Conservation (phyloP, 2,329 filamentous ascomycete species). For the Microcyclosporella mali region DNA sequence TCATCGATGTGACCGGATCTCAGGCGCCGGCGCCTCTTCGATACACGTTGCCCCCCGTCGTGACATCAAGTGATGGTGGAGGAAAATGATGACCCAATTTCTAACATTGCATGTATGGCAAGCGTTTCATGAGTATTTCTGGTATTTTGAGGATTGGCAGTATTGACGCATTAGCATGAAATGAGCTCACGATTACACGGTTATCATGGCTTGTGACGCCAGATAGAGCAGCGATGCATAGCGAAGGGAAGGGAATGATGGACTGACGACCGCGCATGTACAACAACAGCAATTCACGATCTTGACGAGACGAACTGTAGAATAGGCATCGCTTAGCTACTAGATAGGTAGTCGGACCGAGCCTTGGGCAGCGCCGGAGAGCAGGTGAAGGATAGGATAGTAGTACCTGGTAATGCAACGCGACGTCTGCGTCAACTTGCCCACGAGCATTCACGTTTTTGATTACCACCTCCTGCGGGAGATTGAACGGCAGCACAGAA, state of each 20-base stretch:
- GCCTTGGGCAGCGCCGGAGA: too few relatives aligned
- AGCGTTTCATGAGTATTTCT: not conserved
- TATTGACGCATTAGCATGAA: slow-evolving; percentile 1
- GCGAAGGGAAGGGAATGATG: not conserved
- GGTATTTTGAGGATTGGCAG: too few relatives aligned
- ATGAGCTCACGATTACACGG: slow-evolving; percentile 4
- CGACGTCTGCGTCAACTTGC: too few relatives aligned
- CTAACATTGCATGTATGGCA: not conserved
- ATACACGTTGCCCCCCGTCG: slow-evolving; percentile 27
- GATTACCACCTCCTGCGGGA: too few relatives aligned
- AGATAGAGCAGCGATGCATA: slow-evolving; percentile 4
- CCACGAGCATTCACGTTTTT: too few relatives aligned
- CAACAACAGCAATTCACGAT: too few relatives aligned
- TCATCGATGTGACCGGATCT: slow-evolving; percentile 23
- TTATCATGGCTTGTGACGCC: slow-evolving; percentile 1
- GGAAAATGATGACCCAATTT: slow-evolving; percentile 10
- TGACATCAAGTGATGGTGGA: slow-evolving; percentile 24
- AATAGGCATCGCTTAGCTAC: too few relatives aligned
- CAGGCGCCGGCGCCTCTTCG: slow-evolving; percentile 11
- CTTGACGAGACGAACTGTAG: too few relatives aligned
- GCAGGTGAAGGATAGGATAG: too few relatives aligned
- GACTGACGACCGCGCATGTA: too few relatives aligned
- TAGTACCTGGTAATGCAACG: too few relatives aligned
- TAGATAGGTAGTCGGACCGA: too few relatives aligned
- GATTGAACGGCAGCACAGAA: not conserved